Evolutionary conservation across 2,329 filamentous ascomycete genomes (phyloP), one percentile per base, ranked within the genome.

Genomic region (Fusarium sp.): DNA sequence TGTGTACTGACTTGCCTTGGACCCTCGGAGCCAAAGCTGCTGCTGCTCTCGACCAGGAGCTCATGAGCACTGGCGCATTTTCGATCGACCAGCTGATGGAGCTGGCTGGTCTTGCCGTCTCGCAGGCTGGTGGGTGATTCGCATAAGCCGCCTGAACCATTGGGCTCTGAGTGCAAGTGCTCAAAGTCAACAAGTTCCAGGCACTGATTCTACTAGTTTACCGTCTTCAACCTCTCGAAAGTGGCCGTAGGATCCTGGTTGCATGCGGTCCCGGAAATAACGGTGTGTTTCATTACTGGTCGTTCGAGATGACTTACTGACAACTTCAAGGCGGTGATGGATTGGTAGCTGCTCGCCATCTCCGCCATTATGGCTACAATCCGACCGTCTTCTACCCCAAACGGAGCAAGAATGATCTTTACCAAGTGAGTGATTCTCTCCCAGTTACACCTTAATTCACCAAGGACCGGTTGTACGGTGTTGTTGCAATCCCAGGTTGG

Each of bases 1-100:
- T 20, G 18, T n/a, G 62, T 54, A 72, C 27, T 64, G 27, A 67
- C 38, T 31, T 34, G 16, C 38, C 14, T 64, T 64, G 97, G 94
- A 97, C 95, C 29, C 89, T 99, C 29, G 93, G 92, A 11, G 92
- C 96, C 47, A 95, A 96, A 84, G 94, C 94, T 73, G 96, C 96
- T 0, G 93, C 94, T 0, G 93, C 94, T 57, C 89, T 99, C 20
- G 96, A 99, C 81, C 92, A 94, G 82, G 96, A 99, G 81, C 91
- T 99, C 71, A 98, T 99, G 95, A 93, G 91, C 80, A 89, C 90
- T 13, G 90, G 92, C 1, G 95, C 93, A 10, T 99, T 98, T 84
- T 97, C 94, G 13, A 89, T 99, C 64, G 96, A 98, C 80, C 96
- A 99, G 83, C 87, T 99, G 58, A 98, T 99, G 96, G 96, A 98